These are phyloP conservation scores for Fraxinus xanthoxyloides DNA, from an alignment of 305 asterid genomes.

Conservation along the genomic window DNA sequence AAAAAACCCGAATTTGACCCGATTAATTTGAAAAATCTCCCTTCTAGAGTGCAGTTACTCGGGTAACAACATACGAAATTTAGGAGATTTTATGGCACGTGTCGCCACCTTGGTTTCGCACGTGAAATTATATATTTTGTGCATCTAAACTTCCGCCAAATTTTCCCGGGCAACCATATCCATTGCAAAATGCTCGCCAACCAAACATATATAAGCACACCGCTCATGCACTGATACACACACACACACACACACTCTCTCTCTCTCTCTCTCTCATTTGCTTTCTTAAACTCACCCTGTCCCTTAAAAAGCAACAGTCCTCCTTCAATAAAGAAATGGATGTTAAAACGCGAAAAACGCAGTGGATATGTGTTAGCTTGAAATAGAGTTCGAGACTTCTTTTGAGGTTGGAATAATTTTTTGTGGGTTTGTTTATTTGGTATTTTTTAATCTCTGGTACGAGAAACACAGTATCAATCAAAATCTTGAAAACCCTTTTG, in stretches of 20 bases:
- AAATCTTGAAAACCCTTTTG: constrained; percentile 33
- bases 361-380: background rate
- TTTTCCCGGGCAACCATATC: constrained; percentile 19
- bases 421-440: background rate
- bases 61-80: constrained; percentile 27
- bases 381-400: background rate
- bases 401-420: constrained; percentile 1
- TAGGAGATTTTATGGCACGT: constrained; percentile 23
- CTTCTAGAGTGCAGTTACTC: background rate
- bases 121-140: background rate
- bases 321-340: constrained; percentile 1
- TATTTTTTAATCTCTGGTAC: background rate
- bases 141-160: constrained; percentile 21
- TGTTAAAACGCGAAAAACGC: constrained; percentile 23
- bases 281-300: background rate
- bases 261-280: background rate
- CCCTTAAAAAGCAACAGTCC: background rate
- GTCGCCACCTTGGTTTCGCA: constrained; percentile 2
- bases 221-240: background rate
- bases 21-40: too few species aligned
- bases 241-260: background rate
- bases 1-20: too few species aligned
- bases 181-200: constrained; percentile 14
- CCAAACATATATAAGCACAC: background rate
- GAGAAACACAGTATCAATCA: constrained; percentile 48